Base-by-base conservation (phyloP, 2,329 filamentous ascomycete genomes). In the Massarina eburnea region DNA sequence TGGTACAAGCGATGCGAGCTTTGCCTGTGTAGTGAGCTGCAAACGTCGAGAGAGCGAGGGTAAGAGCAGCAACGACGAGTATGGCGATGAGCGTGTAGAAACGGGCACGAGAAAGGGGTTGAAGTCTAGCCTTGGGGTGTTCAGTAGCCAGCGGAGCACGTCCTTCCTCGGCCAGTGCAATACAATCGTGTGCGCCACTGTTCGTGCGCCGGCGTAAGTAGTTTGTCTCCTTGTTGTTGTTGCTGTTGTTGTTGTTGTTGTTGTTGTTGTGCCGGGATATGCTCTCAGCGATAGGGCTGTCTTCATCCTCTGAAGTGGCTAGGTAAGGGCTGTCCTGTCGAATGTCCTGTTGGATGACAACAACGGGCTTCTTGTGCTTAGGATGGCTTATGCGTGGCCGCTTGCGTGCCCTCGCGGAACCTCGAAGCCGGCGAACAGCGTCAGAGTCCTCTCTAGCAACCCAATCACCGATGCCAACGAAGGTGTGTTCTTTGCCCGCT, bases 401-500 rank as follows among this genome's bases (percentile, higher is more conserved):
- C 24, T 45, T 43, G 32, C 47, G 52, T 18, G 51, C 37, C 21
- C 46, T 52, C n/a, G 48, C 48, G 19, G 40, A 3, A 10, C 51
- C 53, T 17, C 46, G 55, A 8, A 58, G 49, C 22, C 47, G 44
- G 37, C 29, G 42, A 20, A 21, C 9, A n/a, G 33, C 36, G 21
- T 37, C 40, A 2, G 45, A 33, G 8, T 21, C 39, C 3, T 48
- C 47, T 8, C 33, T 30, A n/a, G 43, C 46, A 34, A 44, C 46
- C 61, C 56, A 62, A 39, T 49, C 55, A 12, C 60, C 60, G 17
- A 58, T 41, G 10, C 49, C 54, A 24, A 58, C 5, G 2, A 64
- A 45, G 33, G 39, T 37, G 19, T 42, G 32, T n/a, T 47, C 45
- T 35, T 52, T 45, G 19, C 56, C 47, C 1, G 35, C 43, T 24